These are phyloP conservation scores for Kluyveromyces siamensis DNA, from an alignment of 805 yeast species.

Conservation along the genomic window DNA sequence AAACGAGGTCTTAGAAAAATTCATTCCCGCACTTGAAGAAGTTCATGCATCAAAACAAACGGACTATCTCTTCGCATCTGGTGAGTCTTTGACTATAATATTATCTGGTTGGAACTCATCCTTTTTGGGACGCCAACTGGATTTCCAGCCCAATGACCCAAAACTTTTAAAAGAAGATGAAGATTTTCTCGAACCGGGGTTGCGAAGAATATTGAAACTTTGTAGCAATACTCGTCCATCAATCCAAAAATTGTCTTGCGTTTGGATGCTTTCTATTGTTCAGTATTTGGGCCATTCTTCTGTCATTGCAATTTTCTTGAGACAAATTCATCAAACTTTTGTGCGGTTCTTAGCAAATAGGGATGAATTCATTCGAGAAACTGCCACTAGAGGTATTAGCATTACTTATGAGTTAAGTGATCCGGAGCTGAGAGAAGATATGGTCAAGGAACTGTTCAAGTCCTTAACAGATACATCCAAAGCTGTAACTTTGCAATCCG, in stretches of 20 bases:
- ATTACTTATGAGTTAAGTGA: constrained; percentile 74
- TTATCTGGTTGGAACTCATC: constrained; percentile 71
- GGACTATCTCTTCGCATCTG: constrained; percentile 70
- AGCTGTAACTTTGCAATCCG: constrained; percentile 39
- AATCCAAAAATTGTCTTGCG: constrained; percentile 65
- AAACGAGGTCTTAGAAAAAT: constrained; percentile 23
- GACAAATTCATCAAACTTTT: constrained; percentile 64
- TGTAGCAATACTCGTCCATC: constrained; percentile 64
- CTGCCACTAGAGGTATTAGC: constrained; percentile 83
- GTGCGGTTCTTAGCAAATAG: constrained; percentile 70
- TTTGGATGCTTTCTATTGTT: constrained; percentile 75
- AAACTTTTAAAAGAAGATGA: constrained; percentile 3
- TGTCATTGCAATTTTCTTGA: constrained; percentile 33
- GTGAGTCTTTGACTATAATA: constrained; percentile 70
- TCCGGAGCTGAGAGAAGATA: constrained; percentile 51
- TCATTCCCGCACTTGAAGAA: constrained; percentile 42
- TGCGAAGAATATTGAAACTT: constrained; percentile 42
- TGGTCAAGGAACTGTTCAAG: constrained; percentile 61
- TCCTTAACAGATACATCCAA: constrained; percentile 69
- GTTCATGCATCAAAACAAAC: constrained; percentile 59
- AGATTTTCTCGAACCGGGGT: constrained; percentile 25
- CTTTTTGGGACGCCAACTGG: constrained; percentile 42
- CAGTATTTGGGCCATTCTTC: constrained; percentile 57
- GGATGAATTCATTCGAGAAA: constrained; percentile 85
- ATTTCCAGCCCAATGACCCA: constrained; percentile 32